Evolutionary conservation across 2,329 filamentous ascomycete genomes (phyloP).

Genomic region (Penicillium rolfsii): DNA sequence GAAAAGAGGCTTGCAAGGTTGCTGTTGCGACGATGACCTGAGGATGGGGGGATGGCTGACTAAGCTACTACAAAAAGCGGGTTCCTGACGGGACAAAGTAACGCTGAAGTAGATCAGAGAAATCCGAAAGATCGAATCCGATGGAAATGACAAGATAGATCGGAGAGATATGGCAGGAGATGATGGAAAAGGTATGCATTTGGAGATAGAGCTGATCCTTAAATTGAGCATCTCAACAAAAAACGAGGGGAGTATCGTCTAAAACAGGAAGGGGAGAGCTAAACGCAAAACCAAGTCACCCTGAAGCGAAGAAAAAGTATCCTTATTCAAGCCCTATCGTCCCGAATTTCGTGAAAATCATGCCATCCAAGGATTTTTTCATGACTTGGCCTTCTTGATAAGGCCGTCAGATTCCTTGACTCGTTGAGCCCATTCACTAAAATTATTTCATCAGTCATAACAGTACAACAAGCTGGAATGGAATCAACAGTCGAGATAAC

Average conservation of each 20-base stretch:
- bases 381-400: constrained; percentile 45
- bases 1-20: constrained; percentile 4
- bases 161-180: neutral
- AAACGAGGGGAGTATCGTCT: constrained; percentile 10
- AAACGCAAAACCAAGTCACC: neutral
- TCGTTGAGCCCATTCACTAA: constrained; percentile 56
- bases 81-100: neutral
- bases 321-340: neutral
- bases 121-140: neutral
- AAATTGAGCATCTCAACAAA: neutral
- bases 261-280: neutral
- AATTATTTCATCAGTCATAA: neutral
- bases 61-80: constrained; percentile 12
- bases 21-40: constrained; percentile 4
- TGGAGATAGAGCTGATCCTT: neutral
- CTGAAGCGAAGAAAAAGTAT: neutral
- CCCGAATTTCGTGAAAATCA: neutral
- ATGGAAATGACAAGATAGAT: neutral
- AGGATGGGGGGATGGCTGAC: constrained; percentile 12
- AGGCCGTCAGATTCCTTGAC: constrained; percentile 51
- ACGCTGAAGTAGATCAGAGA: neutral
- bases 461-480: neutral
- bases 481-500: constrained; percentile 45
- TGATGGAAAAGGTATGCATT: neutral
- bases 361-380: neutral